Evolutionary conservation across 768 basidiomycete genomes (phyloP), one percentile per base, ranked within the genome.

Genomic region (Termitomyces bulborhizus): DNA sequence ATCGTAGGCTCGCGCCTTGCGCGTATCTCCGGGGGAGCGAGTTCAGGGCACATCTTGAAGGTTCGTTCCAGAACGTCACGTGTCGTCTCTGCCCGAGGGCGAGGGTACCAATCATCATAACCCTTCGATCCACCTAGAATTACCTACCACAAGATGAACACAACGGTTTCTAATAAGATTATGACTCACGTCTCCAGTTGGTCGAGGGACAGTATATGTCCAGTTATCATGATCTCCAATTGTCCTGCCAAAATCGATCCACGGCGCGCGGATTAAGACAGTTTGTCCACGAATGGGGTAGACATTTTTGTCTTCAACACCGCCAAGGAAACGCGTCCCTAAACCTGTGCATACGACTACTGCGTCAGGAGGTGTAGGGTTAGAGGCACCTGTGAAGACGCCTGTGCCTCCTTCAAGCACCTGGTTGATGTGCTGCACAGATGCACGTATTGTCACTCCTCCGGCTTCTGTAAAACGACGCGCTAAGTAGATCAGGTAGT

Each of bases 231-330:
- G 60, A 31, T 70, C 71, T 55, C 72, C 74, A 16, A 76, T 61
- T 0, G 82, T 80, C 51, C 74, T 69, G 7, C 84, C 84, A 63
- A 76, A 80, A 31, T 81, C 76, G 44, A 90, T 72, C 71, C 79
- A 77, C 0, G 89, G 86, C 2, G 90, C 88, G 39, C 80, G 69
- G 21, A 95, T 75, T 16, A 93, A 67, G 8, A 94, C 83, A 0
- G 90, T 86, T 70, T 96, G 94, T 7, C 93, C 93, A 43, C 92
- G 77, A 59, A 93, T 79, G 0, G 93, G 91, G 65, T 81, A 83
- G 24, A 93, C 71, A 24, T 71, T 73, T 55, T 76, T 75, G 67
- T 97, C 94, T 63, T 93, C 85, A 2, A 95, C 83, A 5, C 93
- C 93, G 12, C 88, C 81, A 42, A 96, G 75, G 32, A 82, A 83